These are phyloP conservation scores for Sarcodon sp. DNA, from an alignment of 768 basidiomycete species.

Conservation along the genomic window DNA sequence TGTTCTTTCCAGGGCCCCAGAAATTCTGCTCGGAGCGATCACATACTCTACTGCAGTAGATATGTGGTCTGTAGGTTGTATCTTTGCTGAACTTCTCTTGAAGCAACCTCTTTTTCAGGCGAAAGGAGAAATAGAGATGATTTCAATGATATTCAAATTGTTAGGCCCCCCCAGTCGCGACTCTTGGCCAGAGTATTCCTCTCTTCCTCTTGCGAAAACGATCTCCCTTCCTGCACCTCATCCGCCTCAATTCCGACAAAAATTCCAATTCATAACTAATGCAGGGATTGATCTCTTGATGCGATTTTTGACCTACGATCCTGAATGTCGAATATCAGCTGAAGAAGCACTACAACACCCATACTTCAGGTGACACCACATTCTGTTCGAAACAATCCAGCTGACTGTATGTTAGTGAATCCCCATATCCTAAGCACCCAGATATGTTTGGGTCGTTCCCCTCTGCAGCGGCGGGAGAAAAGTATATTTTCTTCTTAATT, in stretches of 20 bases:
- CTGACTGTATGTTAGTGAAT: constrained; percentile 43
- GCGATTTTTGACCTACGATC: constrained; percentile 81
- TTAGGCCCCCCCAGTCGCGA: constrained; percentile 84
- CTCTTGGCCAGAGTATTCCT: constrained; percentile 77
- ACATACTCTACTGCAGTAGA: constrained; percentile 94
- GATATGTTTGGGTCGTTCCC: constrained; percentile 95
- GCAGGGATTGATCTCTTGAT: constrained; percentile 79
- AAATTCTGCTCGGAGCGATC: constrained; percentile 86
- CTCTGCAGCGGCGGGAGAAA: constrained; percentile 92
- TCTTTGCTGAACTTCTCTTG: constrained; percentile 90
- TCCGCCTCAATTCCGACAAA: constrained; percentile 65
- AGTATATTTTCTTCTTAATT: constrained; percentile 32
- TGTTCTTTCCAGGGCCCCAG: constrained; percentile 59
- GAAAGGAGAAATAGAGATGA: constrained; percentile 86
- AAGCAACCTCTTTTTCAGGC: constrained; percentile 97
- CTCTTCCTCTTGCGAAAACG: constrained; percentile 71
- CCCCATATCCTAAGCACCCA: constrained; percentile 91
- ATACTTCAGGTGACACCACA: constrained; percentile 68
- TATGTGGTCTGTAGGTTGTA: constrained; percentile 98
- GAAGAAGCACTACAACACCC: constrained; percentile 85
- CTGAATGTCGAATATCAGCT: constrained; percentile 73
- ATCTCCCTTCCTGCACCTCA: constrained; percentile 67
- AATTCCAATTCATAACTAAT: constrained; percentile 74
- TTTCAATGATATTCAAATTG: constrained; percentile 90
- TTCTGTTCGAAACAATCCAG: neutral